These are phyloP conservation scores for Daldinia concentrica DNA, from an alignment of 495 filamentous ascomycete species.

Conservation along the genomic window DNA sequence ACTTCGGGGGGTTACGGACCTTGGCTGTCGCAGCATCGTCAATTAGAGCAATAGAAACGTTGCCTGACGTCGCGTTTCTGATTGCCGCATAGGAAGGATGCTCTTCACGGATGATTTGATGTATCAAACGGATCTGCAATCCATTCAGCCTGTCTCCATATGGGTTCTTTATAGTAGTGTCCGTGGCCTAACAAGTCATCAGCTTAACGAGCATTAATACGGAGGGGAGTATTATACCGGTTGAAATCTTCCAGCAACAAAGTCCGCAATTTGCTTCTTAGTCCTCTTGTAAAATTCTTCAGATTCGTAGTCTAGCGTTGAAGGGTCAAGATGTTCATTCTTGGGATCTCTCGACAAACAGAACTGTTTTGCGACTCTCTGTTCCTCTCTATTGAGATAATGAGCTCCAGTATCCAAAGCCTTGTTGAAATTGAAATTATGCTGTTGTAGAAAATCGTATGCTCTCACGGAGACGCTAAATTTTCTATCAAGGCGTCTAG, in stretches of 20 bases:
- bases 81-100: conserved; percentile 64
- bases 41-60: conserved; percentile 3
- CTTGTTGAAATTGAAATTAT: conserved; percentile 69
- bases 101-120: conserved; percentile 71
- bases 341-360: conserved; percentile 49
- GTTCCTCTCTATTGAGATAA: conserved; percentile 76
- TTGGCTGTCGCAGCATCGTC: conserved; percentile 14
- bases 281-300: conserved; percentile 64
- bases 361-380: conserved; percentile 53
- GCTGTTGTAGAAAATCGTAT: conserved; percentile 68
- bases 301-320: conserved; percentile 64
- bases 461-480: conserved; percentile 57
- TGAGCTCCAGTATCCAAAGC: conserved; percentile 68
- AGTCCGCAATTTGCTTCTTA: conserved; percentile 60
- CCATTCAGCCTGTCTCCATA: conserved; percentile 41
- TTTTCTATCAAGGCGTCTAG: conserved; percentile 45
- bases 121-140: conserved; percentile 71
- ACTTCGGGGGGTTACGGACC: conserved; percentile 15
- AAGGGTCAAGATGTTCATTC: conserved; percentile 56
- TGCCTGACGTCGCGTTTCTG: conserved; percentile 23
- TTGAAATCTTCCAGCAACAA: conserved; percentile 27
- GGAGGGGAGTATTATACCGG: background rate
- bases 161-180: conserved; percentile 19
- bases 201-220: conserved; percentile 2
- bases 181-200: conserved; percentile 4